Conservation (phyloP, 192 early-diverging fungal genomes). For the Jimgerdemannia flammicorona region DNA sequence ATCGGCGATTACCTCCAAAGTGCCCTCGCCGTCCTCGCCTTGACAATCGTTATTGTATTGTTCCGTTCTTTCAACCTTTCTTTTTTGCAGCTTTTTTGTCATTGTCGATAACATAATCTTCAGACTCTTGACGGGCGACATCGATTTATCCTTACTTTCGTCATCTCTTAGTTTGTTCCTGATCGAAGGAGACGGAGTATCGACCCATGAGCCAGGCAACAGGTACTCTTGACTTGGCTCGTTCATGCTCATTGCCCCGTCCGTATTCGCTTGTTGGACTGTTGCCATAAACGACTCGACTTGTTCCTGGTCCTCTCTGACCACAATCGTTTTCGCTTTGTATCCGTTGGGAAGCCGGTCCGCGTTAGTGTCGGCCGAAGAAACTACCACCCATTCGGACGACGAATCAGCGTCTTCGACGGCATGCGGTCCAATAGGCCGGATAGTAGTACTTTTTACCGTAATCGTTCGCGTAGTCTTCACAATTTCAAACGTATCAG, state of each 20-base stretch:
- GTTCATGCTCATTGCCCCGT: background rate
- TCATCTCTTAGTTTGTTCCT: background rate
- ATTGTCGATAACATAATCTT: slow-evolving; percentile 45
- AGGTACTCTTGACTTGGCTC: slow-evolving; percentile 1
- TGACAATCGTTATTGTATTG: slow-evolving; percentile 6
- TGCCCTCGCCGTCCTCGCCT: background rate
- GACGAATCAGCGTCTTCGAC: background rate
- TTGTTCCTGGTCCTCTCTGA: slow-evolving; percentile 25
- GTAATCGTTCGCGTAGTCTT: slow-evolving; percentile 21
- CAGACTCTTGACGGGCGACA: slow-evolving; percentile 29
- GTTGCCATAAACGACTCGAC: slow-evolving; percentile 31
- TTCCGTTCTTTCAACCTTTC: slow-evolving; percentile 21
- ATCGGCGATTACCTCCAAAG: background rate
- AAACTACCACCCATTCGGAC: background rate
- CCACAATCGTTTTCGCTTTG: slow-evolving; percentile 20
- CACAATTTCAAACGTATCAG: slow-evolving; percentile 24
- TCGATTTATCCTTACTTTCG: slow-evolving; percentile 3
- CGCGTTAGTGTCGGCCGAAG: background rate
- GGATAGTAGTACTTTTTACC: slow-evolving; percentile 23
- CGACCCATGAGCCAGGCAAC: slow-evolving; percentile 3
- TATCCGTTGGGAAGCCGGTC: slow-evolving; percentile 2
- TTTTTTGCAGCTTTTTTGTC: slow-evolving; percentile 44
- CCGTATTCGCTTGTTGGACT: background rate
- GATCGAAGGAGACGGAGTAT: slow-evolving; percentile 2
- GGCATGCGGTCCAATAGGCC: slow-evolving; percentile 8